These are phyloP conservation scores for Omphalotus guepiniiformis DNA, from an alignment of 768 basidiomycete genomes.

Conservation along the genomic window DNA sequence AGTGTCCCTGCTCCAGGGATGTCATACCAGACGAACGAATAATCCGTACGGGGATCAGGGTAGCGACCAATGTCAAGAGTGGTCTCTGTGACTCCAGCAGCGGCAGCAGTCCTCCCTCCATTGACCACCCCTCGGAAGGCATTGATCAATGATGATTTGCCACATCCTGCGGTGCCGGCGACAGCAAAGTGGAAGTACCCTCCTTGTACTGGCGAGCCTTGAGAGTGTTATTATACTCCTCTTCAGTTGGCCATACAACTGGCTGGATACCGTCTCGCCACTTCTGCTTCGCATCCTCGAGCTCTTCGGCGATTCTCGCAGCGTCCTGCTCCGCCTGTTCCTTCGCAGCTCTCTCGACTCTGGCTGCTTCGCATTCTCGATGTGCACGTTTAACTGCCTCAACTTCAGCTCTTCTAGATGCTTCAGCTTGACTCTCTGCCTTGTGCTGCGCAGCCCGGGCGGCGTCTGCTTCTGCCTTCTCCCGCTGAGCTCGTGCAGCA, in stretches of 20 bases:
- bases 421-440: not conserved
- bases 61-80: constrained; percentile 23
- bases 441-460: too few relatives aligned
- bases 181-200: too few relatives aligned
- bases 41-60: constrained; percentile 15
- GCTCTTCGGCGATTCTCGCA: not conserved
- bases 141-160: not conserved
- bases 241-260: not conserved
- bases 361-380: not conserved
- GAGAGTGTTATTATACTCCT: not conserved
- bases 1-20: constrained; percentile 32
- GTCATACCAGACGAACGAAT: constrained; percentile 29
- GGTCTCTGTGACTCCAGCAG: constrained; percentile 26
- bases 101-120: not conserved
- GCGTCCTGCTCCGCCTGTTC: not conserved
- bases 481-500: not conserved
- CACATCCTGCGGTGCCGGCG: not conserved
- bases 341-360: not conserved
- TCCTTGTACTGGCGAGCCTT: not conserved
- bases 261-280: not conserved
- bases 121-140: not conserved
- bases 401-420: not conserved
- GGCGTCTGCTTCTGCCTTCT: constrained; percentile 2
- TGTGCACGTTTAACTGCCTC: not conserved
- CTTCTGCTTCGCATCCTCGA: not conserved